A percentile compares a stretch with the other conserved stretches of the same genome.
Evolutionary conservation across 1,284 basidiomycete genomes (phyloP).

Genomic region (Irpex sp.): DNA sequence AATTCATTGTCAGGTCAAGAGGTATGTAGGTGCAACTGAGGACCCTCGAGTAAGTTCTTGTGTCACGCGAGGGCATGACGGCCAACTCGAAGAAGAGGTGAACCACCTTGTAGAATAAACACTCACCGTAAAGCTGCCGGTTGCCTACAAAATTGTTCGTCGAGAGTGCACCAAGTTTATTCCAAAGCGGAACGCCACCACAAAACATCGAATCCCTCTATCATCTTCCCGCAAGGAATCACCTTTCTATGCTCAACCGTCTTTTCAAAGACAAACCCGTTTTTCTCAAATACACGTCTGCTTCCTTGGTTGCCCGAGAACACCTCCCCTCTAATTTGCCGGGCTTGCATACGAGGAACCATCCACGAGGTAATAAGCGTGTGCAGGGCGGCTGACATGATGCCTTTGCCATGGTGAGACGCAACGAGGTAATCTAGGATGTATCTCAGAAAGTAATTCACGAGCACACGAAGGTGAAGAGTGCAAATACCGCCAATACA

Average conservation of each 20-base stretch:
- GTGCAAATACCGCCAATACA: slow-evolving; percentile 41
- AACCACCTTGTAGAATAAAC: too few species aligned
- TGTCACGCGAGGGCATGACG: too few species aligned
- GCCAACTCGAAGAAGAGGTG: too few species aligned
- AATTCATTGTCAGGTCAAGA: too few species aligned
- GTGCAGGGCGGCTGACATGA: slow-evolving; percentile 56
- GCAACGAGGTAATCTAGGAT: slow-evolving; percentile 46
- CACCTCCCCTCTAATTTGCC: slow-evolving; percentile 37
- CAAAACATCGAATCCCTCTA: slow-evolving; percentile 22
- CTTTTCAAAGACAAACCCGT: slow-evolving; percentile 44
- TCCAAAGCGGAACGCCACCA: slow-evolving; percentile 18
- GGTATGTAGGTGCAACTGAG: too few species aligned
- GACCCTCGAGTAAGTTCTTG: too few species aligned
- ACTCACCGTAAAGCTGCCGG: too few species aligned
- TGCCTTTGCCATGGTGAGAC: slow-evolving; percentile 56
- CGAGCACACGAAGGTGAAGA: neutral
- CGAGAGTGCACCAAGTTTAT: neutral
- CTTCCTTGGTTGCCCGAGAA: slow-evolving; percentile 52
- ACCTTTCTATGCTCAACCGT: slow-evolving; percentile 35
- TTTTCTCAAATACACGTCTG: slow-evolving; percentile 57
- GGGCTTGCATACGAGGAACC: slow-evolving; percentile 51
- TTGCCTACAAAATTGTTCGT: too few species aligned
- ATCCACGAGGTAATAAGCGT: slow-evolving; percentile 51
- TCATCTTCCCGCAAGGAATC: slow-evolving; percentile 16
- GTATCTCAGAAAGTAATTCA: neutral